Percentiles rank a stretch among this genome's conserved stretches.
Evolutionary conservation across 208 protist genomes (phyloP).

Genomic region (Angomonas deanei): DNA sequence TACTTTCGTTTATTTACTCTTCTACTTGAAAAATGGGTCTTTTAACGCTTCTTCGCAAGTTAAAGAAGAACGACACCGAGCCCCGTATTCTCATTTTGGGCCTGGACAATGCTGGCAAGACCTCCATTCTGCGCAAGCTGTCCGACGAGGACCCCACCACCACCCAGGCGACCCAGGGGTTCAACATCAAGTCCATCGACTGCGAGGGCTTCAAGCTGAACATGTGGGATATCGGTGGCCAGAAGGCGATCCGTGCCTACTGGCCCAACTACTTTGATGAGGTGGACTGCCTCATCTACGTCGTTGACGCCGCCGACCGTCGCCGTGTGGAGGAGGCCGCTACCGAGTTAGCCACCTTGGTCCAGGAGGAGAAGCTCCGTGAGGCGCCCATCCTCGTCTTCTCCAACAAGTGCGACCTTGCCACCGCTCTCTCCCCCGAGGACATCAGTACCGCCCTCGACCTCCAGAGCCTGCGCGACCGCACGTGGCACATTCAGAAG

Average conservation of each 20-base stretch:
- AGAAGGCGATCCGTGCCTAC: conserved; percentile 96
- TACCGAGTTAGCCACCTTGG: conserved; percentile 87
- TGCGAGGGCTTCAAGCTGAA: conserved; percentile 97
- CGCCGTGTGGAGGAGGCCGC: conserved; percentile 93
- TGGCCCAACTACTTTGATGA: conserved; percentile 98
- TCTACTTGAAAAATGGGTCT: conserved; percentile 88
- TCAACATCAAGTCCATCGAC: conserved; percentile 97
- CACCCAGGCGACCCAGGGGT: conserved; percentile 97
- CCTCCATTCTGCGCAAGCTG: conserved; percentile 95
- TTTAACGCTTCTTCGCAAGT: conserved; percentile 88
- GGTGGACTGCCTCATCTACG: conserved; percentile 95
- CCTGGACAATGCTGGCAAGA: conserved; percentile 98
- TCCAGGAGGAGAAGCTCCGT: conserved; percentile 93
- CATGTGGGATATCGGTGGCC: conserved; percentile 98
- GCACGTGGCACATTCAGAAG: conserved; percentile 89
- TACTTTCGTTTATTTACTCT: not conserved
- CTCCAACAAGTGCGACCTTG: conserved; percentile 98
- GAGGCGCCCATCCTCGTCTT: conserved; percentile 95
- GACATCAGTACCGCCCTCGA: conserved; percentile 83
- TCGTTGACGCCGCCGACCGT: conserved; percentile 93
- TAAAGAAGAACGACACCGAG: conserved; percentile 93
- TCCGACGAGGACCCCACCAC: conserved; percentile 93
- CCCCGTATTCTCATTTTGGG: conserved; percentile 95
- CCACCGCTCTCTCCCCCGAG: conserved; percentile 76
- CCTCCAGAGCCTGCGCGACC: conserved; percentile 81